phyloP scores from a whole-genome alignment of 2,329 filamentous ascomycete species.

The Taxawa tesnikishii region DNA sequence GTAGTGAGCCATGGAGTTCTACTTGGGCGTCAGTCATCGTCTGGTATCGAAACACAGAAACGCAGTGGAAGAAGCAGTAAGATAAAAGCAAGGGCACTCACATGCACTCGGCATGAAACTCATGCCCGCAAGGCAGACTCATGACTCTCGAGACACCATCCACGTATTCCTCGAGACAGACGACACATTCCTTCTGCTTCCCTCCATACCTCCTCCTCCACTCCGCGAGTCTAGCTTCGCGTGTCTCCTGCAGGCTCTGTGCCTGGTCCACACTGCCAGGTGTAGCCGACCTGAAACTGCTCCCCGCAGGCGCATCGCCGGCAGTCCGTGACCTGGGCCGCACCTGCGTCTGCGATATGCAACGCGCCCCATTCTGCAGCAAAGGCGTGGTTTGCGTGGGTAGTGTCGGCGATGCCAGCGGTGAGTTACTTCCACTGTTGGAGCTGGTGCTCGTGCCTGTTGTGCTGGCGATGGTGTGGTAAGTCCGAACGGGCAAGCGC shows the following conservation, averaged over 20 bases:
- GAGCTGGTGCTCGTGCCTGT: conserved; percentile 42
- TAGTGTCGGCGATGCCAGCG: conserved; percentile 8
- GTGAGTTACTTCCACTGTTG: conserved; percentile 5
- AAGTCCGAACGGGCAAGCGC: conserved; percentile 85
- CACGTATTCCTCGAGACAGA: conserved; percentile 91
- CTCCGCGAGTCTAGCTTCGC: conserved; percentile 34
- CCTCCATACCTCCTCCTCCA: conserved; percentile 49
- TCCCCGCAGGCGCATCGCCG: conserved; percentile 38
- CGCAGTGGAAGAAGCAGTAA: too few relatives aligned
- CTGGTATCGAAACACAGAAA: too few relatives aligned
- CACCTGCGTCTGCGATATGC: conserved; percentile 31
- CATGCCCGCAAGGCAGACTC: conserved; percentile 93
- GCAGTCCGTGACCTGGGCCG: conserved; percentile 55
- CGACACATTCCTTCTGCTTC: conserved; percentile 76
- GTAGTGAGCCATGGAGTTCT: conserved; percentile 97
- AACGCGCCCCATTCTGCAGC: conserved; percentile 39
- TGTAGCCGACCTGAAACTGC: conserved; percentile 13
- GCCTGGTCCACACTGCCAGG: conserved; percentile 23
- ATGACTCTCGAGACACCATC: conserved; percentile 92
- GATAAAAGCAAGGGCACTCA: conserved; percentile 43
- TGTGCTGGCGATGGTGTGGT: conserved; percentile 66
- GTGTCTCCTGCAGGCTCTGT: conserved; percentile 40
- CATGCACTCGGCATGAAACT: conserved; percentile 98
- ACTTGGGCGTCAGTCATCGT: too few relatives aligned
- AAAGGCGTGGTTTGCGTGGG: conserved; percentile 57